Percentiles rank a stretch among this genome's conserved stretches.
These are phyloP conservation scores for Cephaloascus fragrans DNA, from an alignment of 805 yeast species.

Conservation along the genomic window DNA sequence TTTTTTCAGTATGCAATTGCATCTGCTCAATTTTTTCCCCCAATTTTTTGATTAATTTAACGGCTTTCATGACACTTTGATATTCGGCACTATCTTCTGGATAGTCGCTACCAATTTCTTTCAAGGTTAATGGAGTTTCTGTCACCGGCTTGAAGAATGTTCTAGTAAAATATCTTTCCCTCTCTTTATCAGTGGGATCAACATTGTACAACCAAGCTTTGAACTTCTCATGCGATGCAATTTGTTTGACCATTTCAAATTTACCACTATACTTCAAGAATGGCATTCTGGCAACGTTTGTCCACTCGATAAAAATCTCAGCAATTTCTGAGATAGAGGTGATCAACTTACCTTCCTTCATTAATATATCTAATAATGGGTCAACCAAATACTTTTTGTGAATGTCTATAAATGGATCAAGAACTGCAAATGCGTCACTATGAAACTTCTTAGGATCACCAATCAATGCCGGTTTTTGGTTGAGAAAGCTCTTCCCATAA, in stretches of 20 bases:
- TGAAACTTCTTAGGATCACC: conserved; percentile 47
- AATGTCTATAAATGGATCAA: conserved; percentile 41
- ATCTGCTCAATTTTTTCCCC: conserved; percentile 51
- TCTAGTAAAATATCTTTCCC: conserved; percentile 46
- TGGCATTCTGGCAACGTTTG: conserved; percentile 40
- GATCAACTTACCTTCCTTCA: conserved; percentile 58
- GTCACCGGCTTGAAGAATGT: conserved; percentile 47
- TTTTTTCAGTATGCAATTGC: conserved; percentile 52
- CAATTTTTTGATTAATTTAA: conserved; percentile 43
- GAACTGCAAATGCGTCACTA: conserved; percentile 47
- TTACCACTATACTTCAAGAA: conserved; percentile 52
- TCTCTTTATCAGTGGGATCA: conserved; percentile 39
- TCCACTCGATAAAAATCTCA: conserved; percentile 57
- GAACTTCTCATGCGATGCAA: conserved; percentile 40
- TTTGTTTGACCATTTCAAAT: conserved; percentile 50
- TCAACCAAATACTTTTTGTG: conserved; percentile 46
- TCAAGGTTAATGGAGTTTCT: conserved; percentile 51
- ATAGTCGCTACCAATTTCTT: conserved; percentile 45
- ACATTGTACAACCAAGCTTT: conserved; percentile 47
- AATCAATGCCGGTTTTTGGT: conserved; percentile 30
- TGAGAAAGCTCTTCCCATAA: conserved; percentile 34
- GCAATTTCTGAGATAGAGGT: conserved; percentile 40
- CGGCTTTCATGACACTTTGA: conserved; percentile 38
- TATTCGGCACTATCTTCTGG: conserved; percentile 41
- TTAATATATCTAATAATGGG: conserved; percentile 48